Percentiles rank a stretch among this genome's conserved stretches.
These are phyloP conservation scores for Aspergillus spinulosporus DNA, from an alignment of 2,329 filamentous ascomycete species.

Conservation along the genomic window DNA sequence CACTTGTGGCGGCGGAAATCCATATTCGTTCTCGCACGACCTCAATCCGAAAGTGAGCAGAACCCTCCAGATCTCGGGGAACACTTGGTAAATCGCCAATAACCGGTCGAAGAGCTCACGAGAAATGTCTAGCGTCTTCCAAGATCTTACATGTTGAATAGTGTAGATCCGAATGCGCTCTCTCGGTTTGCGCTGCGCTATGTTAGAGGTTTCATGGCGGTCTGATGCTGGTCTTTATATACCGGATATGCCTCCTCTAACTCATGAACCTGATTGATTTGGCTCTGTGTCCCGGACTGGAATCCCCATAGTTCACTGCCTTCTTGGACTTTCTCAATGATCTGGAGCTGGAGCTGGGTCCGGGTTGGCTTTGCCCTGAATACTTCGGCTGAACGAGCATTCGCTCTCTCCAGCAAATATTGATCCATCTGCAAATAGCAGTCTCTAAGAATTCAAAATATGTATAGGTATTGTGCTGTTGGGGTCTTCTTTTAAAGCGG, in stretches of 20 bases:
- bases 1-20: conserved; percentile 12
- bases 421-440: too few relatives aligned
- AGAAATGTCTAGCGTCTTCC: conserved; percentile 19
- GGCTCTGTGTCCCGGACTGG: too few relatives aligned
- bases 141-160: conserved; percentile 14
- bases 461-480: too few relatives aligned
- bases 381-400: too few relatives aligned
- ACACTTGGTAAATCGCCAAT: conserved; percentile 8
- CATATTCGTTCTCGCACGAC: conserved; percentile 18
- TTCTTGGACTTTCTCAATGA: too few relatives aligned
- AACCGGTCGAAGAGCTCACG: conserved; percentile 13
- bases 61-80: conserved; percentile 15
- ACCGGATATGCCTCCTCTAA: not conserved
- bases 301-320: too few relatives aligned
- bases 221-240: not conserved
- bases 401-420: too few relatives aligned
- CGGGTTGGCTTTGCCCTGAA: too few relatives aligned
- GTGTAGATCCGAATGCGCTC: conserved; percentile 15
- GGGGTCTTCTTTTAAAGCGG: too few relatives aligned
- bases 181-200: conserved; percentile 1
- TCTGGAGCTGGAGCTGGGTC: too few relatives aligned
- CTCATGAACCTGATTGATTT: not conserved
- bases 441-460: too few relatives aligned
- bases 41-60: conserved; percentile 15
- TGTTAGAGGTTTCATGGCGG: not conserved